Conservation (phyloP, 305 asterid species). For the Fraxinus platypoda region DNA sequence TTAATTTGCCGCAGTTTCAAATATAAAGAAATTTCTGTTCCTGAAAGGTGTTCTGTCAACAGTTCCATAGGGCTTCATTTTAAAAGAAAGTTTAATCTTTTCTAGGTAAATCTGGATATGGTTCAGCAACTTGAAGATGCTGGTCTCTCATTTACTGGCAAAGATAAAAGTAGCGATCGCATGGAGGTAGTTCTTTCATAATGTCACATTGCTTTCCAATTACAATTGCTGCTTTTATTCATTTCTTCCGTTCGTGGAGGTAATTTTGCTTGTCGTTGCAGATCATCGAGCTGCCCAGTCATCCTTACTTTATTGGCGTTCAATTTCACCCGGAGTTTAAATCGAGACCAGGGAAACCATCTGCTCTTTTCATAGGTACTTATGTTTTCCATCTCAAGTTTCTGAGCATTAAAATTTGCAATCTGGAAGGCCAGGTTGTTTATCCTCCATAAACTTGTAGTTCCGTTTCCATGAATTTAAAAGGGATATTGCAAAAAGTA, state of each 20-base stretch:
- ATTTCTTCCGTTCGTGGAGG: slow-evolving; percentile 2
- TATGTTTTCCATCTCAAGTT: background rate
- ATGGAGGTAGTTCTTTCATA: slow-evolving; percentile 69
- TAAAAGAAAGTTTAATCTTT: slow-evolving; percentile 22
- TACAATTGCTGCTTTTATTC: slow-evolving; percentile 4
- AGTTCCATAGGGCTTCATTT: background rate
- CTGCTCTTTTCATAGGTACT: slow-evolving; percentile 75
- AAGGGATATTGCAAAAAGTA: background rate
- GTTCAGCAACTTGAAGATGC: slow-evolving; percentile 71
- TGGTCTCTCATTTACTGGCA: slow-evolving; percentile 83
- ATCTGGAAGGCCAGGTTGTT: background rate
- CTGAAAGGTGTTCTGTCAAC: background rate
- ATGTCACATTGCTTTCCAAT: background rate
- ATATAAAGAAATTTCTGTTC: slow-evolving; percentile 16
- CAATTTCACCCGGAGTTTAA: slow-evolving; percentile 94
- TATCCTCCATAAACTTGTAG: background rate
- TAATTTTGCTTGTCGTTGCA: slow-evolving; percentile 30
- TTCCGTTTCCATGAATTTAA: background rate
- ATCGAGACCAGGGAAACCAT: slow-evolving; percentile 93
- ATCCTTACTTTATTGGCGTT: slow-evolving; percentile 83
- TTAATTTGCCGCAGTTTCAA: background rate
- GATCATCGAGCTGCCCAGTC: slow-evolving; percentile 75
- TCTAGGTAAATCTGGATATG: slow-evolving; percentile 87
- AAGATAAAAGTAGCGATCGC: slow-evolving; percentile 81
- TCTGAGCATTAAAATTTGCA: background rate